A percentile compares a stretch with the other conserved stretches of the same genome.
phyloP scores from a whole-genome alignment of 805 yeast species.

The Saccharomyces eubayanus region DNA sequence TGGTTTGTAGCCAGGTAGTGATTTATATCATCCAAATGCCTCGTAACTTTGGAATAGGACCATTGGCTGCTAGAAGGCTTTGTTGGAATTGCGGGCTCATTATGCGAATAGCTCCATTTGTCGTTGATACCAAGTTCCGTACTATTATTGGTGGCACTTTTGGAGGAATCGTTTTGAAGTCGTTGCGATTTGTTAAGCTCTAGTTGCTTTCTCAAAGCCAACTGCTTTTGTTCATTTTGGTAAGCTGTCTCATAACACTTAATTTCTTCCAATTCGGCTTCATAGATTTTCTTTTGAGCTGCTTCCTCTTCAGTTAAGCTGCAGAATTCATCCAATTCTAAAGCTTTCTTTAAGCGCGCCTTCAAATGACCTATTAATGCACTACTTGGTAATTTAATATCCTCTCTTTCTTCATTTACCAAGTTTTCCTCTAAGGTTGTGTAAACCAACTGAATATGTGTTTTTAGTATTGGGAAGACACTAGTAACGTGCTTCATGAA shows the following conservation, averaged over 20 bases:
- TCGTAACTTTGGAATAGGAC: constrained; percentile 14
- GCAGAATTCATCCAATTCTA: constrained; percentile 50
- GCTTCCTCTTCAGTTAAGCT: constrained; percentile 29
- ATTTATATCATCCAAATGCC: constrained; percentile 16
- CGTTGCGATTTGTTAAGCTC: constrained; percentile 16
- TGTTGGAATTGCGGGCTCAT: not conserved
- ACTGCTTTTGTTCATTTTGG: constrained; percentile 21
- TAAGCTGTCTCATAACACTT: constrained; percentile 10
- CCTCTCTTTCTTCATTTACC: constrained; percentile 59
- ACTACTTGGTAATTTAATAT: constrained; percentile 66
- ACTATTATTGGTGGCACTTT: not conserved
- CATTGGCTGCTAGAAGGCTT: constrained; percentile 3
- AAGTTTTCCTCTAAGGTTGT: constrained; percentile 42
- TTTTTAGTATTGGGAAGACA: constrained; percentile 59
- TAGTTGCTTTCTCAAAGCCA: constrained; percentile 15
- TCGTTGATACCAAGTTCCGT: not conserved
- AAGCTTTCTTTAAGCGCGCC: constrained; percentile 44
- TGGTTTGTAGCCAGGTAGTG: constrained; percentile 11
- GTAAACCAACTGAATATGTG: constrained; percentile 50
- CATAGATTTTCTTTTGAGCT: constrained; percentile 3
- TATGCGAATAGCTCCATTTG: not conserved
- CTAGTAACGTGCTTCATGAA: constrained; percentile 58
- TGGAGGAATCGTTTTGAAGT: not conserved
- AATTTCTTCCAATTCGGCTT: constrained; percentile 18
- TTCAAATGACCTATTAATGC: constrained; percentile 61